Base-by-base conservation (phyloP, 2,329 filamentous ascomycete genomes). In the Penicillium olsonii region DNA sequence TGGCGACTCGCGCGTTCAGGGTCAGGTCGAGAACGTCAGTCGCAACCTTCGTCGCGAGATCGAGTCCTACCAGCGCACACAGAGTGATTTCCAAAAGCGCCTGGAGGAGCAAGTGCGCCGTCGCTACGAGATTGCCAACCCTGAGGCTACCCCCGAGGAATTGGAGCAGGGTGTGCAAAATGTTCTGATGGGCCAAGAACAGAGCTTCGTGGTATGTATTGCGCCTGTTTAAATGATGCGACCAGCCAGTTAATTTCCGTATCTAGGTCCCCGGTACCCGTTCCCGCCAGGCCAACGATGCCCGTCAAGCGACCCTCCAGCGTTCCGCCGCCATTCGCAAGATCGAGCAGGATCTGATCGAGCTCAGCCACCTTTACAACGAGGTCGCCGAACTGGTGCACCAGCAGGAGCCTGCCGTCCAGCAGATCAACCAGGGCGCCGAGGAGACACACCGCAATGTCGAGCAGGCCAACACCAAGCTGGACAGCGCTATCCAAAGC, bases 311-410 rank as follows among this genome's bases (percentile, higher is more conserved):
- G 29, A 80, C 95, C 48, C 83, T 82, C 60, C 90, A 90, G 57
- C 87, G 94, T 59, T 91, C 96, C 70, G 84, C 84, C 44, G 91
- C 89, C 35, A 88, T 99, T 60, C 84, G 91, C 73, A 92, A 95
- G 80, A 96, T 97, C 66, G 91, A 96, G 76, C 79, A 83, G 66
- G 88, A 95, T 68, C 88, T 97, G 82, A 84, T 89, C 10, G 88
- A 96, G 72, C 79, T 99, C 48, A 84, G 88, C 5, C 84, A 94
- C 71, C 78, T 97, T 46, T 95, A 96, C 83, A 84, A 91, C 68
- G 87, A 96, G 60, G 87, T 97, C 75, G 89, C 96, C 60, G 84
- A 85, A 26, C 78, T 95, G 42, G 86, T 97, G 53, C 80, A 91
- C 29, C 85, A 95, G 75, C 92, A 97, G 71, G 92, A 96, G 62